These are phyloP conservation scores for Miscanthus lutarioriparius DNA, from an alignment of 176 grass and related monocot genomes.

Conservation along the genomic window DNA sequence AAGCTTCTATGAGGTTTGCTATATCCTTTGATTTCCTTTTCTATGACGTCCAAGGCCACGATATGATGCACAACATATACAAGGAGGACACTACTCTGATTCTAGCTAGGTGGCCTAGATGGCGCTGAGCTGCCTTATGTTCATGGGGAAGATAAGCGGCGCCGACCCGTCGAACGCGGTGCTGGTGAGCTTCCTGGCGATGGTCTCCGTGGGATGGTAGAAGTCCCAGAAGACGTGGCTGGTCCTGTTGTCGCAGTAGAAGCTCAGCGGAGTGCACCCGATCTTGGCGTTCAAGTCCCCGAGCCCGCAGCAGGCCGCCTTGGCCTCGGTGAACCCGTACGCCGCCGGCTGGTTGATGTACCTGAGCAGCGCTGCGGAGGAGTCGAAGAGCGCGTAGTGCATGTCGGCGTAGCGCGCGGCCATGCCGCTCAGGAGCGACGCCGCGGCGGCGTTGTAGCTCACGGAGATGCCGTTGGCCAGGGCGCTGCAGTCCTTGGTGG, in stretches of 20 bases:
- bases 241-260: conserved; percentile 62
- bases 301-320: conserved; percentile 81
- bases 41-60: background rate
- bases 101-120: background rate
- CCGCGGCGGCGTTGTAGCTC: conserved; percentile 58
- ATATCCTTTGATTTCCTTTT: background rate
- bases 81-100: background rate
- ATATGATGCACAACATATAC: background rate
- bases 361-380: conserved; percentile 46
- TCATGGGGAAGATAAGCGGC: conserved; percentile 62
- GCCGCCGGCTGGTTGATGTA: conserved; percentile 56
- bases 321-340: conserved; percentile 58
- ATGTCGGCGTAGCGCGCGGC: conserved; percentile 13
- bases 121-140: conserved; percentile 50
- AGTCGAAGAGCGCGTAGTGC: conserved; percentile 70
- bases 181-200: conserved; percentile 42
- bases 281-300: conserved; percentile 79
- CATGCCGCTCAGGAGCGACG: conserved; percentile 43
- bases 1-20: background rate
- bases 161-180: conserved; percentile 53
- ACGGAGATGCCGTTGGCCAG: conserved; percentile 50
- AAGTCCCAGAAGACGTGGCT: conserved; percentile 81
- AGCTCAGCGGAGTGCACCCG: conserved; percentile 57
- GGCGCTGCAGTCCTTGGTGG: conserved; percentile 41
- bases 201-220: conserved; percentile 79